Percentiles rank a stretch among this genome's conserved stretches.
Evolutionary conservation across 768 basidiomycete species (phyloP).

Genomic region (Mycena latifolia): DNA sequence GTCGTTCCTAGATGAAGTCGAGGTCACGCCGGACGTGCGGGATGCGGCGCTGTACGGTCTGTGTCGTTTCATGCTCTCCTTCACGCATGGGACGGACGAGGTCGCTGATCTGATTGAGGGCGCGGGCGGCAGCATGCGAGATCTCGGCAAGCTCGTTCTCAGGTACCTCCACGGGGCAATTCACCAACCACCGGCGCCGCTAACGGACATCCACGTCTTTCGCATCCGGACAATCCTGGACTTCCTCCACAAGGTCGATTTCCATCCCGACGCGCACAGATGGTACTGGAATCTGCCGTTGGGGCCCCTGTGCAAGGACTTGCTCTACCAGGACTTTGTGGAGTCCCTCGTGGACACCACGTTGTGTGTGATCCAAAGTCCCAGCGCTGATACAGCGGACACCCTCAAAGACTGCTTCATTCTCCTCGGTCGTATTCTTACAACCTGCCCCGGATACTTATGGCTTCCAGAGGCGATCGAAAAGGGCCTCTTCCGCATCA

Average conservation of each 20-base stretch:
- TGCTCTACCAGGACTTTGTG: neutral
- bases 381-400: neutral
- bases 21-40: neutral
- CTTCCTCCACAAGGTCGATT: neutral
- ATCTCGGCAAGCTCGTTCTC: no score
- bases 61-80: neutral
- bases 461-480: neutral
- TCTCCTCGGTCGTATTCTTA: neutral
- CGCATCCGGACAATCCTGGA: neutral
- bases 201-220: neutral
- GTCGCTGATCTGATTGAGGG: no score
- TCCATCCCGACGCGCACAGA: neutral
- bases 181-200: neutral
- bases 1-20: neutral
- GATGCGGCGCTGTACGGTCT: neutral
- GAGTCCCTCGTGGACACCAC: neutral
- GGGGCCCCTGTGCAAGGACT: neutral
- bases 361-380: neutral
- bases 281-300: neutral
- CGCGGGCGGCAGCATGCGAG: no score
- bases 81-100: no score
- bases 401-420: neutral
- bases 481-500: neutral
- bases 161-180: no score
- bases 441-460: neutral